Conservation (phyloP, 2,329 filamentous ascomycete species). For the Fusarium praegraminearum region DNA sequence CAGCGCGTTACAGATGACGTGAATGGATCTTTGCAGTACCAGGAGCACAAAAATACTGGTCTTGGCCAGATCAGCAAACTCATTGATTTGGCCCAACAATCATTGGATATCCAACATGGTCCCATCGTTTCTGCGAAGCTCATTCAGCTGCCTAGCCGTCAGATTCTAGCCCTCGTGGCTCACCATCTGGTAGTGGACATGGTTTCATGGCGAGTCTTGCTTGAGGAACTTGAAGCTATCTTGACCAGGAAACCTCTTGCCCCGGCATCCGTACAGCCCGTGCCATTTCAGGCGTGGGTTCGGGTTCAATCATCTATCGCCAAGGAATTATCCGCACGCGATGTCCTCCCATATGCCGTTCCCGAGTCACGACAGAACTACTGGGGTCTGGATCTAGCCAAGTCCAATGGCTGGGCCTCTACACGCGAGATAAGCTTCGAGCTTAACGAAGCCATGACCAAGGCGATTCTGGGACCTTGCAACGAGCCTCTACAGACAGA, state of each 20-base stretch:
- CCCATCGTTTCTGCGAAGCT: background rate
- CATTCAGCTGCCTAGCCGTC: background rate
- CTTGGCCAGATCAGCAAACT: background rate
- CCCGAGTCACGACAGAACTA: background rate
- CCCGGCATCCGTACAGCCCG: background rate
- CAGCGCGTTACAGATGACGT: background rate
- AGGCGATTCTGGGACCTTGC: conserved; percentile 1
- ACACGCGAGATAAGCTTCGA: background rate
- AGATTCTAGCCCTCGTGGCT: background rate
- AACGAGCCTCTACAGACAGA: conserved; percentile 48
- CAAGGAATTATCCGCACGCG: background rate
- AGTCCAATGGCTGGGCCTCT: background rate
- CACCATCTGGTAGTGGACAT: conserved; percentile 8
- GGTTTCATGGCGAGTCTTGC: conserved; percentile 3
- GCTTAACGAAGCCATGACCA: background rate
- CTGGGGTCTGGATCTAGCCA: background rate
- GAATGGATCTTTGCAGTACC: background rate
- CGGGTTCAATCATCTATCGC: background rate
- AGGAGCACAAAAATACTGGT: background rate
- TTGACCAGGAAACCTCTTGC: background rate
- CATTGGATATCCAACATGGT: background rate
- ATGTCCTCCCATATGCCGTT: background rate
- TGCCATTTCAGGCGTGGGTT: background rate
- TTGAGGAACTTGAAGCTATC: background rate
- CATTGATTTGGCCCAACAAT: background rate